These are phyloP conservation scores for Puccinia triticina DNA, from an alignment of 1,284 basidiomycete genomes.

Conservation along the genomic window DNA sequence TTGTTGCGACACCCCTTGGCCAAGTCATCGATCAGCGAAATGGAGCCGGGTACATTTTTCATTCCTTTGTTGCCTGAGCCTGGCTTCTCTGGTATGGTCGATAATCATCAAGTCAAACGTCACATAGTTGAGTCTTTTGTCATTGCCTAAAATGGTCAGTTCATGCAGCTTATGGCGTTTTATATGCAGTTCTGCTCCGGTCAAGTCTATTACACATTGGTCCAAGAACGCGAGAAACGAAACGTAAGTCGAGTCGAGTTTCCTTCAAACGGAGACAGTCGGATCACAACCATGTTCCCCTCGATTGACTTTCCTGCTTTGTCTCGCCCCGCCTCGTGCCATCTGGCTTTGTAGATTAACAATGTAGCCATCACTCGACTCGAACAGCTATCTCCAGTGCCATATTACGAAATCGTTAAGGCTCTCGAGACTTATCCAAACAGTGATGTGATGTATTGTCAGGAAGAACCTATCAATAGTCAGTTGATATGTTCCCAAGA, in stretches of 20 bases:
- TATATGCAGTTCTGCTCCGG: conserved; percentile 63
- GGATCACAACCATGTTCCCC: not conserved
- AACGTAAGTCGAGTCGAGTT: conserved; percentile 62
- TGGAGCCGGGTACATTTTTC: conserved; percentile 86
- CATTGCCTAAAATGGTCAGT: not conserved
- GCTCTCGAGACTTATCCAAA: conserved; percentile 88
- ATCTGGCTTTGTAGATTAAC: conserved; percentile 66
- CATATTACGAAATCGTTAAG: conserved; percentile 70
- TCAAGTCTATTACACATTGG: conserved; percentile 88
- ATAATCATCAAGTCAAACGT: conserved; percentile 82
- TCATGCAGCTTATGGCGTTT: not conserved
- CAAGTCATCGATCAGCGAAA: conserved; percentile 81
- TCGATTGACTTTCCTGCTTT: not conserved
- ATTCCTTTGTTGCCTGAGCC: conserved; percentile 88
- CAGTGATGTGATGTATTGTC: conserved; percentile 86
- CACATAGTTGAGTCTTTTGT: conserved; percentile 69
- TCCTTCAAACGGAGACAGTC: not conserved
- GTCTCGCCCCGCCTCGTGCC: not conserved
- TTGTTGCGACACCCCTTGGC: conserved; percentile 84
- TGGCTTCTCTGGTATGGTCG: conserved; percentile 72
- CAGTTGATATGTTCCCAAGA: conserved; percentile 7
- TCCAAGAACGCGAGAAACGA: conserved; percentile 84
- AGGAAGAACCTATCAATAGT: conserved; percentile 64
- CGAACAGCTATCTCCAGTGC: conserved; percentile 94
- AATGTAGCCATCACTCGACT: conserved; percentile 91